Evolutionary conservation across 2,329 filamentous ascomycete species (phyloP), one percentile per base, ranked within the genome.

Genomic region (Ramichloridium luteum): DNA sequence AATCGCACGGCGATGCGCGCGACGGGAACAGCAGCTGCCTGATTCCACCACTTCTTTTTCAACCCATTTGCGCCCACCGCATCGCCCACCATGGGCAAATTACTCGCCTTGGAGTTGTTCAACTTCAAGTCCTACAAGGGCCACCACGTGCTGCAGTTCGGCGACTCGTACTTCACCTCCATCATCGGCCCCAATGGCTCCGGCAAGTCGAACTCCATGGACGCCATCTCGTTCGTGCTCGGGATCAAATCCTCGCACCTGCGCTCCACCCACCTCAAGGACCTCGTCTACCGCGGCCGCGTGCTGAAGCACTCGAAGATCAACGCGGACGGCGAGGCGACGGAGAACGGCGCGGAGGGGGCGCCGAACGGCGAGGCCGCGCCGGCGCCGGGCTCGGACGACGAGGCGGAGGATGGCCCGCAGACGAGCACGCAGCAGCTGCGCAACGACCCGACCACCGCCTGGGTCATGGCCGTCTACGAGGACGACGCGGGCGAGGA

Each of bases 81-180:
- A 27, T 10, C 57, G 20, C 20, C n/a, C 63, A 77, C 57, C 42
- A 96, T 98, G 90, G 88, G 88, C 46, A 96, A 96, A 62, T 78
- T 98, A 51, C 82, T 93, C 52, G 79, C 85, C 40, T 75, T 98
- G 31, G 88, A 96, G 68, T 70, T 98, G 40, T 93, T 80, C 65
- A 94, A 98, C 66, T 98, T 98, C 75, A 98, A 98, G 65, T 96
- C 90, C 49, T 98, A 98, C 67, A 93, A 93, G 60, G 90, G 86
- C 36, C 86, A 94, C 51, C 90, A 98, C 64, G 78, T 74, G 38
- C 74, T 98, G 27, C 74, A 94, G 32, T 94, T 98, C 51, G 88
- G 88, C 52, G 88, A 98, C 64, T 92, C 86, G 2, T 96, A 94
- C 61, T 98, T 98, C 60, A 98, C 90, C 30, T 98, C 90, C 25